Evolutionary conservation across 2,329 filamentous ascomycete genomes (phyloP).

Genomic region (Periconia sp.): DNA sequence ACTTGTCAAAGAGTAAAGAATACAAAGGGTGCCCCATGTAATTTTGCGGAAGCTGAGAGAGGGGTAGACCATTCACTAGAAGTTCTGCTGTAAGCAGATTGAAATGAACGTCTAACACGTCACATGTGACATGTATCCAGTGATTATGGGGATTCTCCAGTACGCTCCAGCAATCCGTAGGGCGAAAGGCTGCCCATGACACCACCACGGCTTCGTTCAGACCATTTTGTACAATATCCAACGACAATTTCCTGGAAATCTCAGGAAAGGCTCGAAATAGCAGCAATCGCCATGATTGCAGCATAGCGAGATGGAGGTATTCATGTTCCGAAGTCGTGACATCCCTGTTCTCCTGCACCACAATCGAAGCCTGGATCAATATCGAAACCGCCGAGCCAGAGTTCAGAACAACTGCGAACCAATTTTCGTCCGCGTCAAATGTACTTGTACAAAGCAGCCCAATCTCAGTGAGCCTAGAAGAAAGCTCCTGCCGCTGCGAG

Average conservation of each 20-base stretch:
- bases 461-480: conserved; percentile 40
- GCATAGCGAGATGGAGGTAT: conserved; percentile 9
- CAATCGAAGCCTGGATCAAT: conserved; percentile 18
- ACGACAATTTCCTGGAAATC: background rate
- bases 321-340: conserved; percentile 2
- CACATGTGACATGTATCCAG: conserved; percentile 5
- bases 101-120: conserved; percentile 42
- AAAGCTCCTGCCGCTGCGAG: conserved; percentile 30
- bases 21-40: conserved; percentile 50
- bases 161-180: background rate
- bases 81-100: conserved; percentile 57
- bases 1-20: conserved; percentile 45
- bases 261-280: conserved; percentile 4
- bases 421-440: conserved; percentile 46
- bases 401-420: conserved; percentile 30
- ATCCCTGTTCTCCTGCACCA: conserved; percentile 13
- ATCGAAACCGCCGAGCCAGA: conserved; percentile 4
- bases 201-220: conserved; percentile 3
- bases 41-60: conserved; percentile 49
- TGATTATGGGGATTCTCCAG: conserved; percentile 2
- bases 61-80: conserved; percentile 54
- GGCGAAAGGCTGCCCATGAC: conserved; percentile 6
- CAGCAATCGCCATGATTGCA: conserved; percentile 14
- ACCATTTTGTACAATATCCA: background rate
- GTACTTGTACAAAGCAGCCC: conserved; percentile 46